Conservation (phyloP, 768 basidiomycete species). For the Mycena galericulata region DNA sequence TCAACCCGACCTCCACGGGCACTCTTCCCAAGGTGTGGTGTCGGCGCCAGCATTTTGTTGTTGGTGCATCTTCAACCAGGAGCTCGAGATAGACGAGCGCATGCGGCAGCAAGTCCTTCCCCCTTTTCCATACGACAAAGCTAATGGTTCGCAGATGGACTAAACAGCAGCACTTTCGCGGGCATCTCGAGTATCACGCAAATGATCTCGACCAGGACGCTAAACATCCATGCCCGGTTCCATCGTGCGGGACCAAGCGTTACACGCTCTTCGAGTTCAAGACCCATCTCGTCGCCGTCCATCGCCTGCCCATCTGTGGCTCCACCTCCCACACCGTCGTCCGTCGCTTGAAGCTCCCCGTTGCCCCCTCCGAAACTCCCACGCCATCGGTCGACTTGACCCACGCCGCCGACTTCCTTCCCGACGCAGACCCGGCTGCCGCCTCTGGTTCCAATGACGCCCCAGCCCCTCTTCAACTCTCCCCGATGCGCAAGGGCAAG, state of each 20-base stretch:
- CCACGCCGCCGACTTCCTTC: too few relatives aligned
- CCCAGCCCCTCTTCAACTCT: too few relatives aligned
- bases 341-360: too few relatives aligned
- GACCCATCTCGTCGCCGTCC: neutral
- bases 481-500: too few relatives aligned
- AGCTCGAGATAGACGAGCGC: neutral
- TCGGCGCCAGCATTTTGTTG: neutral
- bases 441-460: too few relatives aligned
- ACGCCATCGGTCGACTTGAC: too few relatives aligned
- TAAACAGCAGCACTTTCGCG: neutral
- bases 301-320: neutral
- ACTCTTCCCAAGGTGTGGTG: neutral
- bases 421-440: too few relatives aligned
- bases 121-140: too few relatives aligned
- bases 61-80: neutral
- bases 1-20: constrained; percentile 1
- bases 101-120: too few relatives aligned
- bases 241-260: neutral
- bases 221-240: neutral
- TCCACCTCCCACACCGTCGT: neutral
- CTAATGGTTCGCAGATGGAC: too few relatives aligned
- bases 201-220: neutral
- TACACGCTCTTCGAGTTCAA: neutral
- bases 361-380: too few relatives aligned
- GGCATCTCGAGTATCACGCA: neutral